These are phyloP conservation scores for Sphagnum tenellum DNA, from an alignment of 225 moss, liverwort and hornwort species.

Conservation along the genomic window DNA sequence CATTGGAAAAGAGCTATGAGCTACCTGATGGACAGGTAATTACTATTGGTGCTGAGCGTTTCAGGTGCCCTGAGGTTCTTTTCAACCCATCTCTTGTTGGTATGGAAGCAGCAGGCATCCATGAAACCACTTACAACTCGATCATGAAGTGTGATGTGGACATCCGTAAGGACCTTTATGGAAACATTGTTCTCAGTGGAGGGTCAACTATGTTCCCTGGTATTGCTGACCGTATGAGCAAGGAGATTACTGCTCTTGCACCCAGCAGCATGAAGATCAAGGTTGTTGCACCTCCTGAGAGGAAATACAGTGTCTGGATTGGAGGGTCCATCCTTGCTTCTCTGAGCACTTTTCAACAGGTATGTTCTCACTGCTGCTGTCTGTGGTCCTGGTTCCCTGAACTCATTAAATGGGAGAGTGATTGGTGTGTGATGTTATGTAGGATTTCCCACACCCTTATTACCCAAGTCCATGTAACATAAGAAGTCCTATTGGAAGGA, in stretches of 20 bases:
- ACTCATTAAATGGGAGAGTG: neutral
- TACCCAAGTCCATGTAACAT: neutral
- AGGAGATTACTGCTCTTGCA: slow-evolving; percentile 50
- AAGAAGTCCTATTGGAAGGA: too few species aligned
- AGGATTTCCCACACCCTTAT: neutral
- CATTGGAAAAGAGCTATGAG: slow-evolving; percentile 72
- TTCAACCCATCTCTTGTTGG: slow-evolving; percentile 88
- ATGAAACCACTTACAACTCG: slow-evolving; percentile 94
- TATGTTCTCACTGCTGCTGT: slow-evolving; percentile 6
- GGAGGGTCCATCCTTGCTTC: slow-evolving; percentile 80
- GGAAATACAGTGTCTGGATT: slow-evolving; percentile 67
- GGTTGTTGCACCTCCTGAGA: slow-evolving; percentile 58
- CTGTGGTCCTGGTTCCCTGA: neutral
- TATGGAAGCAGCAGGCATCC: slow-evolving; percentile 91
- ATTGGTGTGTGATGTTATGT: neutral
- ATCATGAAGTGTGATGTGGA: slow-evolving; percentile 99
- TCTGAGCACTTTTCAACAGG: slow-evolving; percentile 98
- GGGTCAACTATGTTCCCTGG: slow-evolving; percentile 63
- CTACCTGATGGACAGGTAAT: slow-evolving; percentile 75
- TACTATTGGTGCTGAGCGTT: slow-evolving; percentile 70
- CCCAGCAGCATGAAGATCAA: slow-evolving; percentile 66
- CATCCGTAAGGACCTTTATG: slow-evolving; percentile 92
- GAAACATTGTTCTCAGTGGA: slow-evolving; percentile 78
- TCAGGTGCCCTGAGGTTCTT: slow-evolving; percentile 83
- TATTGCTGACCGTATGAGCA: slow-evolving; percentile 53